A percentile compares a stretch with the other conserved stretches of the same genome.
phyloP scores from a whole-genome alignment of 2,329 filamentous ascomycete genomes.

The Aspergillus sp. region DNA sequence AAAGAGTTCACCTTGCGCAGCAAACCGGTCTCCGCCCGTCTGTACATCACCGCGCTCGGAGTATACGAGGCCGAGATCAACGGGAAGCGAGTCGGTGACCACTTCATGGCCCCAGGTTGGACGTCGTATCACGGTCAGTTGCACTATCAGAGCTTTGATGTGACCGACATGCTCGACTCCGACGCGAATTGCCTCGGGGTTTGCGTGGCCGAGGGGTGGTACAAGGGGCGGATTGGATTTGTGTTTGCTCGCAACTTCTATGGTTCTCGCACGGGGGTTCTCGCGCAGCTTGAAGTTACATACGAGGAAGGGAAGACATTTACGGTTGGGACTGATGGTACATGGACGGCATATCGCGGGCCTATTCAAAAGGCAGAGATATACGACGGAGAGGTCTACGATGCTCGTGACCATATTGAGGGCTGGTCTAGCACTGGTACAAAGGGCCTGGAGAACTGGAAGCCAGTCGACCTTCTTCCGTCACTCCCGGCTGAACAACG shows the following conservation, averaged over 20 bases:
- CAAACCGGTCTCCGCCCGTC: slow-evolving; percentile 35
- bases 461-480: slow-evolving; percentile 40
- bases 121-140: slow-evolving; percentile 55
- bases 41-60: slow-evolving; percentile 55
- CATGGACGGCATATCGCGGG: slow-evolving; percentile 28
- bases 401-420: slow-evolving; percentile 31
- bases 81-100: slow-evolving; percentile 44
- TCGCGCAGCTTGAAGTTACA: slow-evolving; percentile 24
- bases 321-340: neutral
- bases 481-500: slow-evolving; percentile 37
- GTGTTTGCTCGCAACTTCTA: slow-evolving; percentile 28
- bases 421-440: slow-evolving; percentile 24
- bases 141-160: slow-evolving; percentile 60
- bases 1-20: neutral
- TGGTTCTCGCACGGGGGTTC: slow-evolving; percentile 29
- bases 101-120: slow-evolving; percentile 51
- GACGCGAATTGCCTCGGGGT: slow-evolving; percentile 48
- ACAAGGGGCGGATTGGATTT: slow-evolving; percentile 39
- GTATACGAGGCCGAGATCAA: slow-evolving; percentile 56
- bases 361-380: slow-evolving; percentile 44
- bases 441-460: slow-evolving; percentile 27
- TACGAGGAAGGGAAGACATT: neutral
- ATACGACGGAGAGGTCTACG: slow-evolving; percentile 60
- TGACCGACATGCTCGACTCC: slow-evolving; percentile 45
- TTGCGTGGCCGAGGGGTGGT: slow-evolving; percentile 58